Evolutionary conservation across 495 filamentous ascomycete species (phyloP).

Genomic region (Evernia prunastri): DNA sequence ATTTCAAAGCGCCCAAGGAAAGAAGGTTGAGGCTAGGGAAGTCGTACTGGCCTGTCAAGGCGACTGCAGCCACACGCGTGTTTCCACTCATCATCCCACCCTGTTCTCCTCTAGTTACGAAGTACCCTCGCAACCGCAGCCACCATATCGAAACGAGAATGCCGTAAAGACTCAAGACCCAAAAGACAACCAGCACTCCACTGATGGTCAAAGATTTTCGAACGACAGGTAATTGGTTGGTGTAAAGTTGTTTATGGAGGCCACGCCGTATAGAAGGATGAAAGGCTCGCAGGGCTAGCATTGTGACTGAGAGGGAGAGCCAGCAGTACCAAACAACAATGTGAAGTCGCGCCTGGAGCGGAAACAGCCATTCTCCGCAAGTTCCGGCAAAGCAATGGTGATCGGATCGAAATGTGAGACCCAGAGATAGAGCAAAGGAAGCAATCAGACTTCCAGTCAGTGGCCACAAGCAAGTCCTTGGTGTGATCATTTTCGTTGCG

Average conservation of each 20-base stretch:
- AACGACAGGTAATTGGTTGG: conserved; percentile 26
- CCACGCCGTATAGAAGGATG: conserved; percentile 27
- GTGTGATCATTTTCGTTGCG: conserved; percentile 25
- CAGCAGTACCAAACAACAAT: conserved; percentile 33
- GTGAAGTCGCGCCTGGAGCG: conserved; percentile 32
- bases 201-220: conserved; percentile 26
- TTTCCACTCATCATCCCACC: conserved; percentile 24
- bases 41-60: conserved; percentile 30
- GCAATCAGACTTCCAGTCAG: conserved; percentile 27
- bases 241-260: conserved; percentile 21
- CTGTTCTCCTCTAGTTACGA: conserved; percentile 18
- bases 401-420: conserved; percentile 32
- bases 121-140: conserved; percentile 28
- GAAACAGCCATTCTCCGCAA: conserved; percentile 34
- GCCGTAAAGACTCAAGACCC: conserved; percentile 30
- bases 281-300: conserved; percentile 30
- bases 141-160: conserved; percentile 31
- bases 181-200: conserved; percentile 25
- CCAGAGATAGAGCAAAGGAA: conserved; percentile 32
- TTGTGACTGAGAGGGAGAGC: conserved; percentile 29
- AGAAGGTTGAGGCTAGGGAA: neutral
- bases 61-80: conserved; percentile 28
- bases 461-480: conserved; percentile 34
- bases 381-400: conserved; percentile 33
- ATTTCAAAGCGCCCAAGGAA: neutral